Percentiles rank a stretch among this genome's conserved stretches.
These are phyloP conservation scores for Candida anglica DNA, from an alignment of 805 yeast genomes.

Conservation along the genomic window DNA sequence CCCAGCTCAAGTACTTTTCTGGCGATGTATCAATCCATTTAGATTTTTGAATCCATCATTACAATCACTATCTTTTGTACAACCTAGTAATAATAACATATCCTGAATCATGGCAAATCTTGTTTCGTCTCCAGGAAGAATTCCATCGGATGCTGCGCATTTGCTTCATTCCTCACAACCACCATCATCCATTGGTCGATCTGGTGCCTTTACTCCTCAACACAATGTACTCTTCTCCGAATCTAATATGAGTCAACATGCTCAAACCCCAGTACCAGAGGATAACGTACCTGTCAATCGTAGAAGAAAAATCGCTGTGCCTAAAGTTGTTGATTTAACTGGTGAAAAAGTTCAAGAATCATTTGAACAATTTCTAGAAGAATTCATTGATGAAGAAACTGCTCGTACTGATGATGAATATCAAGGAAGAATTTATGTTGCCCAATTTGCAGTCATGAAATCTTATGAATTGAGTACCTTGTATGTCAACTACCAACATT, in stretches of 20 bases:
- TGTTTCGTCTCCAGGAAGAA: constrained; percentile 41
- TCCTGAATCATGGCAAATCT: constrained; percentile 40
- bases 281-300: constrained; percentile 9
- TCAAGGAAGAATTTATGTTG: constrained; percentile 62
- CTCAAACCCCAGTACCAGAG: constrained; percentile 7
- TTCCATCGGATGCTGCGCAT: constrained; percentile 42
- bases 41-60: no score
- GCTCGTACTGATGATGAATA: constrained; percentile 33
- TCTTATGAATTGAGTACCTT: constrained; percentile 71
- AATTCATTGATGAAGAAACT: constrained; percentile 43
- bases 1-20: no score
- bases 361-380: constrained; percentile 79
- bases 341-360: constrained; percentile 93
- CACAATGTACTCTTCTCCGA: constrained; percentile 24
- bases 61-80: no score
- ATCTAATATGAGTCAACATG: constrained; percentile 9
- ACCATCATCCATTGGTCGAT: constrained; percentile 38
- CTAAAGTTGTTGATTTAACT: constrained; percentile 84
- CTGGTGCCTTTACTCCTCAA: constrained; percentile 28
- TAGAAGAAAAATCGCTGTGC: constrained; percentile 64
- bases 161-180: constrained; percentile 39
- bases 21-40: no score
- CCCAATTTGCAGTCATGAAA: constrained; percentile 79
- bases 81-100: no score
- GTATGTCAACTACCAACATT: constrained; percentile 80